phyloP scores from a whole-genome alignment of 2,329 filamentous ascomycete genomes.

The Alternaria ethzedia region DNA sequence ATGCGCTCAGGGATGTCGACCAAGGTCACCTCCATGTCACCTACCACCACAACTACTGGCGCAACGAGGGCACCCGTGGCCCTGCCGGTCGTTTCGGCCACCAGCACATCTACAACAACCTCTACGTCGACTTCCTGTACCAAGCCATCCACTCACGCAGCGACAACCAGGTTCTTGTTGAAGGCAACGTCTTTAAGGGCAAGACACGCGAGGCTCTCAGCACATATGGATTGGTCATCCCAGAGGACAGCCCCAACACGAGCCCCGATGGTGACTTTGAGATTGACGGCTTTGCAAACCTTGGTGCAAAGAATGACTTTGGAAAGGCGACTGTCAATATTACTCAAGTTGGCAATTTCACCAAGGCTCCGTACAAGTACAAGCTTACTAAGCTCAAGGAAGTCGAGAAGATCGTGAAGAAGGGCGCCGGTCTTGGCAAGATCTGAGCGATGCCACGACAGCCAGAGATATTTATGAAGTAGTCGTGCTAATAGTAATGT shows the following conservation, averaged over 20 bases:
- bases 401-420: conserved; percentile 52
- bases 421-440: conserved; percentile 57
- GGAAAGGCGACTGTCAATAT: conserved; percentile 59
- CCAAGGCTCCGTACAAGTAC: conserved; percentile 57
- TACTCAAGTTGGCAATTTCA: conserved; percentile 59
- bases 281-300: conserved; percentile 61
- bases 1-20: conserved; percentile 64
- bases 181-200: conserved; percentile 56
- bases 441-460: conserved; percentile 15
- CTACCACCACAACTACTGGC: conserved; percentile 72
- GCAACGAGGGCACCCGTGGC: conserved; percentile 67
- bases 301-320: conserved; percentile 61
- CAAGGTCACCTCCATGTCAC: conserved; percentile 68
- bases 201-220: conserved; percentile 59
- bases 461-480: background rate
- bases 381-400: conserved; percentile 55
- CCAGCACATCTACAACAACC: conserved; percentile 66
- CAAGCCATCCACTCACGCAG: conserved; percentile 54
- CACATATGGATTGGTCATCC: conserved; percentile 63
- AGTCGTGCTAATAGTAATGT: background rate
- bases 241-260: conserved; percentile 62
- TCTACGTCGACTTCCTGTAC: conserved; percentile 46
- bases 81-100: conserved; percentile 72
- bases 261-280: conserved; percentile 61
- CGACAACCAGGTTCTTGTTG: conserved; percentile 54